These are phyloP conservation scores for Saccharata proteae DNA, from an alignment of 2,329 filamentous ascomycete genomes.

Conservation along the genomic window DNA sequence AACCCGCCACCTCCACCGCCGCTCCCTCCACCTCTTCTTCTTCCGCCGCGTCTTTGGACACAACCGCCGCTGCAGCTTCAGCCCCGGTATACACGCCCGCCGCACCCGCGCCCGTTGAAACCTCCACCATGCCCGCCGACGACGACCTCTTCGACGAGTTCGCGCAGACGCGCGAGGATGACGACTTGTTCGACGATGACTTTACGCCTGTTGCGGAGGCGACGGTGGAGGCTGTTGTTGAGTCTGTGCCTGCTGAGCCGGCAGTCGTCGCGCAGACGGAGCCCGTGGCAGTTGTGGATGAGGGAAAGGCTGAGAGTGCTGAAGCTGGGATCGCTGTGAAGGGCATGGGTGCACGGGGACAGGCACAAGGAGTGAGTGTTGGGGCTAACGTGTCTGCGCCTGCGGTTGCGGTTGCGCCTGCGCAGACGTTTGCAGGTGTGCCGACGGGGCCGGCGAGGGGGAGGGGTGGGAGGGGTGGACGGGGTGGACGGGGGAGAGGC, in stretches of 20 bases:
- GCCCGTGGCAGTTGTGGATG: too few relatives aligned
- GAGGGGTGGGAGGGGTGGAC: slow-evolving; percentile 12
- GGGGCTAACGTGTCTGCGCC: not conserved
- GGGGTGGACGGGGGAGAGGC: slow-evolving; percentile 10
- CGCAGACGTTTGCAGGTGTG: not conserved
- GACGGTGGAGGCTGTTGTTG: slow-evolving; percentile 24
- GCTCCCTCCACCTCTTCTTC: not conserved
- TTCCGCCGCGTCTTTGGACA: not conserved
- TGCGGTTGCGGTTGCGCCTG: not conserved
- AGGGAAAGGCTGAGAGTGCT: too few relatives aligned
- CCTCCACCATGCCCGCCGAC: not conserved
- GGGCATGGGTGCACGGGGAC: too few relatives aligned
- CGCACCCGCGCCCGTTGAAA: too few relatives aligned
- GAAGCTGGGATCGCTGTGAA: too few relatives aligned
- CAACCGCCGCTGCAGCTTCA: too few relatives aligned
- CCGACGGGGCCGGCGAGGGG: not conserved
- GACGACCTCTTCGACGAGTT: slow-evolving; percentile 27
- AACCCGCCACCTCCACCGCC: slow-evolving; percentile 4
- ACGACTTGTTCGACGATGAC: slow-evolving; percentile 40
- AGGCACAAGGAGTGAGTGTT: too few relatives aligned
- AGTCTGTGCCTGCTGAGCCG: slow-evolving; percentile 9
- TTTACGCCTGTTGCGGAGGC: slow-evolving; percentile 35
- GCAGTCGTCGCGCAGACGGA: not conserved
- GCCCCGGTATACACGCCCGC: too few relatives aligned
- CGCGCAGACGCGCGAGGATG: slow-evolving; percentile 37